These are phyloP conservation scores for Lizanozyma gosingica DNA, from an alignment of 1,139 yeast genomes.

Conservation along the genomic window DNA sequence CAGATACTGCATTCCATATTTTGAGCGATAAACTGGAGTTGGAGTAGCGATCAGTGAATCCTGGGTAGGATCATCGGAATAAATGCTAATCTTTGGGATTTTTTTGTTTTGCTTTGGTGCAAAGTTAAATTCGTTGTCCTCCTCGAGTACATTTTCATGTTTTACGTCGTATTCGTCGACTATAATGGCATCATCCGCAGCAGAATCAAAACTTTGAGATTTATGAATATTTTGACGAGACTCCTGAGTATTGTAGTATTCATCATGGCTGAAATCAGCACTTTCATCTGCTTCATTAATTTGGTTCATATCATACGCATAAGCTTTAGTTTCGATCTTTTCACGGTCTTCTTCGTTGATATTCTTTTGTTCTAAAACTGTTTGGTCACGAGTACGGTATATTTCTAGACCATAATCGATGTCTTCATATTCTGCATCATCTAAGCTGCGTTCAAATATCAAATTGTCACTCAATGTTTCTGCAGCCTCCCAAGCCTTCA, in stretches of 20 bases:
- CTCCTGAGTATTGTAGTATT: background rate
- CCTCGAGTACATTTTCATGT: background rate
- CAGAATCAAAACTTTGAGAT: background rate
- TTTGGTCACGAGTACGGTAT: too few relatives aligned
- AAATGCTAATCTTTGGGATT: background rate
- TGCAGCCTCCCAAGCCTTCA: slow-evolving; percentile 41
- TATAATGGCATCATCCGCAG: background rate
- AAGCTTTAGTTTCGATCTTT: slow-evolving; percentile 2
- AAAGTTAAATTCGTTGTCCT: background rate
- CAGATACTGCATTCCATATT: too few relatives aligned
- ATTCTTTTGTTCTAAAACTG: slow-evolving; percentile 2
- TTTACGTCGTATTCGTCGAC: background rate
- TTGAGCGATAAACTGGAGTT: background rate
- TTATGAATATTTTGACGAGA: background rate
- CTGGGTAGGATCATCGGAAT: background rate
- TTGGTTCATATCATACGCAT: background rate
- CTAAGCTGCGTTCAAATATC: slow-evolving; percentile 27
- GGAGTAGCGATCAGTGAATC: slow-evolving; percentile 1
- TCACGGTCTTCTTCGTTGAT: slow-evolving; percentile 5
- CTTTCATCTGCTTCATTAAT: background rate
- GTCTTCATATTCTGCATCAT: slow-evolving; percentile 11
- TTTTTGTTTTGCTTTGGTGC: too few relatives aligned
- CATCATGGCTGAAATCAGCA: background rate
- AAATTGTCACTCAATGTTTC: slow-evolving; percentile 29
- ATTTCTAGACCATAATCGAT: too few relatives aligned